Evolutionary conservation across 176 grass and related monocot species (phyloP), one percentile per base, ranked within the genome.

Genomic region (Eremochloa ophiuroides): DNA sequence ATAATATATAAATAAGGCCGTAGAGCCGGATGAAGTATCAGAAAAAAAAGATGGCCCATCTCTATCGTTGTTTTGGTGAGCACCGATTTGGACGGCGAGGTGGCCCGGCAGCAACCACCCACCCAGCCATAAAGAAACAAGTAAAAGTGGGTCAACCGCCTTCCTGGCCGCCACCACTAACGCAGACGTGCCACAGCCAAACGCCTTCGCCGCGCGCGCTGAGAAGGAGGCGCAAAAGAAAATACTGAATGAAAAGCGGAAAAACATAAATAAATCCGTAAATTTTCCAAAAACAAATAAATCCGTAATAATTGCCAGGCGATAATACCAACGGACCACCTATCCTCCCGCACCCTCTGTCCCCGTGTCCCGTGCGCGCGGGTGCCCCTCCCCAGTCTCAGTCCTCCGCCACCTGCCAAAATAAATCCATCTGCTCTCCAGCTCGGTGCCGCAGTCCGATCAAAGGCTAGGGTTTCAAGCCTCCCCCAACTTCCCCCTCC

Each of bases 401-500:
- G 34, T 48, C 13, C 29, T 14, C 43, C 35, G 27, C 38, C 65
- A 82, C 85, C 71, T 62, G 72, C 84, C 78, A 47, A 82, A 82
- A 76, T 80, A 80, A 80, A 84, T 68, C 82, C 25, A 3, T 40
- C 76, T 14, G 22, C 44, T 51, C 61, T 48, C 10, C 61, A 16
- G 8, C 15, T 7, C 38, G 28, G 18, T 66, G 27, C 7, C 23
- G 16, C 75, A 63, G 60, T 47, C 78, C 22, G 56, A 77, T 66
- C 82, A 77, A n/a, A 58, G 56, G 72, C 65, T 82, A 89, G 82
- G 78, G 83, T 82, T 85, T 71, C 87, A 81, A 76, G 51, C 42
- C 63, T 58, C 28, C 28, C 18, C 1, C 30, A 12, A 2, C 35
- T 39, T 25, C 25, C 1, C 10, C 51, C 11, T 38, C 46, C 20